Base-by-base conservation (phyloP, 257 asterid species). In the Nicotiana attenuata region DNA sequence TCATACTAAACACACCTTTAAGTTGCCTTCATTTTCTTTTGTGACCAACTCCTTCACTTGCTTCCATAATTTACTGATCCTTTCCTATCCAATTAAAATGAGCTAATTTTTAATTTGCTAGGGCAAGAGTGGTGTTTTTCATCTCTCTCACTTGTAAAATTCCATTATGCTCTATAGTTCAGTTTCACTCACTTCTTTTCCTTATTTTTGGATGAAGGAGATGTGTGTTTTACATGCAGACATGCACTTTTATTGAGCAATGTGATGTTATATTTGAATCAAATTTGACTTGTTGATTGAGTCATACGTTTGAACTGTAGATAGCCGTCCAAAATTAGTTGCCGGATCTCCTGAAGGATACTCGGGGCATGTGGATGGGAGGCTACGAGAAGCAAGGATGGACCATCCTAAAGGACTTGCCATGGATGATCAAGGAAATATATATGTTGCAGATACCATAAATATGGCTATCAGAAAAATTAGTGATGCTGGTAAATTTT, bases 401-500 rank as follows among this genome's bases (percentile, higher is more conserved):
- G 89, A 94, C 88, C 97, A 88, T 83, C 99, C 99, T 1, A 94
- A 92, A 86, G 99, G 99, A 53, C 88, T 94, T 31, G 83, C 99
- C 0, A 68, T 92, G 77, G 99, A 96, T 73, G 97, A 90, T 73
- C 84, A 85, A 50, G 99, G 99, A 73, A 94, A 96, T 80, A 79
- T 94, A 11, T 96, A 96, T 45, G 86, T 96, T 83, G 99, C 99
- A 0, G 99, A 96, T 88, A 90, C 99, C n/a, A 63, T 84, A 90
- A 96, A 96, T 79, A 93, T 91, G 98, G 99, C 94, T 2, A 91
- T 96, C 83, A 84, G 99, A 83, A 96, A 94, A 86, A 94, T 96
- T 60, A 94, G 87, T 20, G 98, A 96, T 65, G 64, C 86, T 15
- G 98, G 99, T 96, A 89, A 82, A 55, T 3, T n/a, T 80, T 20